Conservation (phyloP, 140 eudicot species). For the Bidens hawaiensis region DNA sequence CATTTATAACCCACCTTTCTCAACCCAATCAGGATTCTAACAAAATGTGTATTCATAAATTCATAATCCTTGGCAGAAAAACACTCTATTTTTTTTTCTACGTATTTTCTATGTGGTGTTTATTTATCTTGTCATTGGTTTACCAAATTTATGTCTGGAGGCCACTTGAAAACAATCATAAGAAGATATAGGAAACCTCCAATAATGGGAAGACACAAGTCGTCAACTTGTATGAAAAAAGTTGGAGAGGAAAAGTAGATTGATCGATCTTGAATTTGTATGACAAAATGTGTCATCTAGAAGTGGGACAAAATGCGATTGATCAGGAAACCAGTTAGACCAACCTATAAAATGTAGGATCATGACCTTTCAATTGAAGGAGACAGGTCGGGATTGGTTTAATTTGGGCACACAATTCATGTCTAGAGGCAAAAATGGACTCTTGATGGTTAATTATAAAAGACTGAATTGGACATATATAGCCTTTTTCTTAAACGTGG, state of each 20-base stretch:
- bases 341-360: background rate
- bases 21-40: no score
- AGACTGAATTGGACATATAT: background rate
- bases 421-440: background rate
- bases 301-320: conserved; percentile 1
- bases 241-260: background rate
- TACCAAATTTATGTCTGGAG: conserved; percentile 15
- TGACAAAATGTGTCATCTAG: background rate
- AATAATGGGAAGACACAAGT: background rate
- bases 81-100: no score
- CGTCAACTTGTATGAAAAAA: background rate
- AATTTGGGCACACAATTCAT: background rate
- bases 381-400: background rate
- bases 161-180: conserved; percentile 12
- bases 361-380: conserved; percentile 12
- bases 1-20: no score
- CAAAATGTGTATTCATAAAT: no score
- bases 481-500: no score
- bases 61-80: no score
- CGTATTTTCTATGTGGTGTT: no score
- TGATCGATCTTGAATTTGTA: background rate
- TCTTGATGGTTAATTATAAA: background rate
- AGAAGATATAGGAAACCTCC: background rate
- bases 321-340: conserved; percentile 9
- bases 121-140: conserved; percentile 22